phyloP scores from a whole-genome alignment of 2,329 filamentous ascomycete genomes.

The Calonectria leucothoes region DNA sequence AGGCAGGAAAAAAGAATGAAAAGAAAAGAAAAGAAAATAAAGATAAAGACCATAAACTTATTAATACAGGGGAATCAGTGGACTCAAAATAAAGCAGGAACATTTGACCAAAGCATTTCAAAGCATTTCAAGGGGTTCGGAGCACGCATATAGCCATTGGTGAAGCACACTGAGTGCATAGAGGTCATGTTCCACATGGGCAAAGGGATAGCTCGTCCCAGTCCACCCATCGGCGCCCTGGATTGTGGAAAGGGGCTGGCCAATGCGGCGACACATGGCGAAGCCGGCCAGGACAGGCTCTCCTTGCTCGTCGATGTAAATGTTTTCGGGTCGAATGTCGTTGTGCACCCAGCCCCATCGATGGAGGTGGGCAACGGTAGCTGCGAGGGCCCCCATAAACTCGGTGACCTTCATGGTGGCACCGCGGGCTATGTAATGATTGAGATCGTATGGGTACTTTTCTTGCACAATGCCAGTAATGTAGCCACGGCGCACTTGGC shows the following conservation, averaged over 20 bases:
- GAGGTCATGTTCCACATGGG: neutral
- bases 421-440: slow-evolving; percentile 24
- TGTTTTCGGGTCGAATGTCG: neutral
- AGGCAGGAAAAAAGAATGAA: too few relatives aligned
- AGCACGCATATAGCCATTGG: neutral
- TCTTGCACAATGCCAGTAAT: slow-evolving; percentile 43
- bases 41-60: neutral
- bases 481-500: slow-evolving; percentile 35
- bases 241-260: neutral
- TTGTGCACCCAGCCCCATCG: neutral
- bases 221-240: neutral
- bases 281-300: neutral
- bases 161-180: neutral
- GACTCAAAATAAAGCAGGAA: neutral
- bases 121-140: neutral
- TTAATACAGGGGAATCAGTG: neutral
- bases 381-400: neutral
- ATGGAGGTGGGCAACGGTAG: neutral
- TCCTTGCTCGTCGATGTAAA: neutral
- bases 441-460: slow-evolving; percentile 24
- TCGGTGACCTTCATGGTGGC: neutral
- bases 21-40: neutral
- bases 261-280: slow-evolving; percentile 1
- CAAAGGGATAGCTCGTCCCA: neutral
- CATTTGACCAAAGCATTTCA: neutral